phyloP scores from a whole-genome alignment of 2,329 filamentous ascomycete genomes.

The Leptographium procerum region DNA sequence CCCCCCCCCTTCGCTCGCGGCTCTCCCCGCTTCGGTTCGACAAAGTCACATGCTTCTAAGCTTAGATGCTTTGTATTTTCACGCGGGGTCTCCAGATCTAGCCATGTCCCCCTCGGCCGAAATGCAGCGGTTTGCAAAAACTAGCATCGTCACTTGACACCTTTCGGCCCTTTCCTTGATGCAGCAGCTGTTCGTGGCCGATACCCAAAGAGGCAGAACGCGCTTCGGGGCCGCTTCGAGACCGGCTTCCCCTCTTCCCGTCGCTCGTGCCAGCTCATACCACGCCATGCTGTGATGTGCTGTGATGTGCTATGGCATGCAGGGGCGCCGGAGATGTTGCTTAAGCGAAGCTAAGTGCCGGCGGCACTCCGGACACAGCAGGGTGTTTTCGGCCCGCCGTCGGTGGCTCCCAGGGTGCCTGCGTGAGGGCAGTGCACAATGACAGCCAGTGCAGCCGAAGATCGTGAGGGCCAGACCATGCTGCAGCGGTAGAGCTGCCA shows the following conservation, averaged over 20 bases:
- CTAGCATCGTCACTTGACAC: not conserved
- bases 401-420: not conserved
- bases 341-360: not conserved
- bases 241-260: no score
- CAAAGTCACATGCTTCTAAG: not conserved
- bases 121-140: not conserved
- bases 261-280: no score
- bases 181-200: not conserved
- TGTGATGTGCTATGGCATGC: not conserved
- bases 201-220: no score
- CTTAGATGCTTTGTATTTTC: not conserved
- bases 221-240: no score
- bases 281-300: no score
- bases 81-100: not conserved
- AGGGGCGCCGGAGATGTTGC: not conserved
- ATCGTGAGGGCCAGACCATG: not conserved
- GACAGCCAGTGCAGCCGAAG: not conserved
- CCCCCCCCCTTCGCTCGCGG: no score
- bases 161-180: not conserved
- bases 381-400: not conserved
- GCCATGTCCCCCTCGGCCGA: not conserved
- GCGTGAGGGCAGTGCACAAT: not conserved
- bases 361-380: not conserved
- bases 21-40: not conserved
- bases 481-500: not conserved